Evolutionary conservation across 1,284 basidiomycete genomes (phyloP).

Genomic region (Papiliotrema nemorosa): DNA sequence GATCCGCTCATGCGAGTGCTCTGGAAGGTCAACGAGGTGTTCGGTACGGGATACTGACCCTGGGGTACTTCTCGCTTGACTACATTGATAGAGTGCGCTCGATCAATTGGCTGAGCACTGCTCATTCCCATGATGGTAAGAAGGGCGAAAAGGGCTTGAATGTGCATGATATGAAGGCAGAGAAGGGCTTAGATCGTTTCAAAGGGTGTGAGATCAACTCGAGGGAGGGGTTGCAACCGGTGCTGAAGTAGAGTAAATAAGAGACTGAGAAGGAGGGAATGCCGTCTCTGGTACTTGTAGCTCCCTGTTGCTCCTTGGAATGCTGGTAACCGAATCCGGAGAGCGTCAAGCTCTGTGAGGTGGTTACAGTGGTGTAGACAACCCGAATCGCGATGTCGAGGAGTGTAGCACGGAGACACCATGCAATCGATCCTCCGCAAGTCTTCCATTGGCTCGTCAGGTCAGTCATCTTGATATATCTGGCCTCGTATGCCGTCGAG

Average conservation of each 20-base stretch:
- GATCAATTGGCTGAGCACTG: neutral
- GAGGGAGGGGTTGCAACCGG: neutral
- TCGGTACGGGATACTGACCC: neutral
- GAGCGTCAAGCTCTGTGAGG: no score
- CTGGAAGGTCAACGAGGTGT: slow-evolving; percentile 37
- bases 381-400: no score
- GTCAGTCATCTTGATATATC: no score
- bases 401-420: no score
- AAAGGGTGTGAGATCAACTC: slow-evolving; percentile 5
- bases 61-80: neutral
- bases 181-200: no score
- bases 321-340: no score
- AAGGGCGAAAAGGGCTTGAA: neutral
- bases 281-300: no score
- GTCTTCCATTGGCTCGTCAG: no score
- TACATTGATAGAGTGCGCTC: neutral
- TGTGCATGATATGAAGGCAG: neutral
- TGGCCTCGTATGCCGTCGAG: no score
- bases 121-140: neutral
- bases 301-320: no score
- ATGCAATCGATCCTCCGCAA: no score
- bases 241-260: neutral
- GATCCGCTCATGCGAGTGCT: slow-evolving; percentile 63
- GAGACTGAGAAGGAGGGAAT: neutral
- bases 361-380: no score